These are phyloP conservation scores for Coemansia sp. DNA, from an alignment of 192 early-diverging fungal species.

Conservation along the genomic window DNA sequence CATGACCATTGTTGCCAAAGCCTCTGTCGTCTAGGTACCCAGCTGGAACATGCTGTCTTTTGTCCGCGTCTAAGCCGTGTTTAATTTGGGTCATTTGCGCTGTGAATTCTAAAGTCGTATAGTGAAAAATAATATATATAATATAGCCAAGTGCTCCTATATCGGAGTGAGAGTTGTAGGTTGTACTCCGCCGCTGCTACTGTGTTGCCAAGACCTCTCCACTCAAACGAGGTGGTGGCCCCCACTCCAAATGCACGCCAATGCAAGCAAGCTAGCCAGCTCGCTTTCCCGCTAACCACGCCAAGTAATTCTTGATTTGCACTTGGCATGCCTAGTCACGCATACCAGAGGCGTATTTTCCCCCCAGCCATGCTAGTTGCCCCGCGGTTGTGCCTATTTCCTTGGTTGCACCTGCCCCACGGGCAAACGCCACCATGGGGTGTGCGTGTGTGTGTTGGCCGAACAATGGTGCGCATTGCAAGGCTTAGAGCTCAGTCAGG, in stretches of 20 bases:
- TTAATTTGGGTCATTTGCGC: conserved; percentile 4
- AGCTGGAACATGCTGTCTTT: neutral
- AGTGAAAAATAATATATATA: neutral
- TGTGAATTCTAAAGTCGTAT: neutral
- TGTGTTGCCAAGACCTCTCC: neutral
- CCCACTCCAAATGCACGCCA: neutral
- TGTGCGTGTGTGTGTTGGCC: neutral
- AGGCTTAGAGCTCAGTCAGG: neutral
- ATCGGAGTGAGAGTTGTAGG: too few relatives aligned
- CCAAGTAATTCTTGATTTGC: neutral
- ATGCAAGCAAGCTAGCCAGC: neutral
- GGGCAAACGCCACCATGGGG: neutral
- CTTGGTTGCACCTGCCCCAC: conserved; percentile 2
- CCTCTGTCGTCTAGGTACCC: conserved; percentile 4
- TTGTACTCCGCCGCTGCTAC: too few relatives aligned
- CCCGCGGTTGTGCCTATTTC: conserved; percentile 8
- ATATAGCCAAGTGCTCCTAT: too few relatives aligned
- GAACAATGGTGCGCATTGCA: neutral
- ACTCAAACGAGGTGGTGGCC: neutral
- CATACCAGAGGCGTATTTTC: neutral
- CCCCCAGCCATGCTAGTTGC: neutral
- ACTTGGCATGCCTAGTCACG: neutral
- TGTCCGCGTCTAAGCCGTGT: neutral
- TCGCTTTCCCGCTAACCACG: neutral
- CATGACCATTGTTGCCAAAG: neutral